A percentile compares a stretch with the other conserved stretches of the same genome.
phyloP scores from a whole-genome alignment of 2,329 filamentous ascomycete species.

The Trichoderma arundinaceum region DNA sequence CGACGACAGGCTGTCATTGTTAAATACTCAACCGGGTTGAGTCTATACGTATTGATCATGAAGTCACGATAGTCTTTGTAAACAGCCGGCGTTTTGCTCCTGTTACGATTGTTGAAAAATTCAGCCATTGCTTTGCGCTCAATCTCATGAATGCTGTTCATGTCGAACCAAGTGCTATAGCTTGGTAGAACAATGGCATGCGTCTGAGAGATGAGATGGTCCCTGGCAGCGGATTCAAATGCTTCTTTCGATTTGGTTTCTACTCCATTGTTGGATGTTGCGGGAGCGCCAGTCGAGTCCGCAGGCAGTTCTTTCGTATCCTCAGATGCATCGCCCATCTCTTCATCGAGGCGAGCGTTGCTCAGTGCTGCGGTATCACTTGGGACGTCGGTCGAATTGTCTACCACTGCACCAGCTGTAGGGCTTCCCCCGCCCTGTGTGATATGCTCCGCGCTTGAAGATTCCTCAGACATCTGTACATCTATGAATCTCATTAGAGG shows the following conservation, averaged over 20 bases:
- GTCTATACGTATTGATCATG: conserved; percentile 98
- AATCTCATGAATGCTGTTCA: conserved; percentile 87
- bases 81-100: conserved; percentile 94
- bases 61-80: conserved; percentile 99
- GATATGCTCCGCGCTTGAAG: conserved; percentile 53
- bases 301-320: conserved; percentile 56
- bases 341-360: conserved; percentile 72
- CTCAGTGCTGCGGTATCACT: conserved; percentile 63
- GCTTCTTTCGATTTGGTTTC: conserved; percentile 77
- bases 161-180: conserved; percentile 99
- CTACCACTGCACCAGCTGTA: conserved; percentile 58
- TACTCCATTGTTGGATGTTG: conserved; percentile 57
- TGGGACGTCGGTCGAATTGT: conserved; percentile 73
- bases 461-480: conserved; percentile 65
- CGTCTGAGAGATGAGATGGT: conserved; percentile 90
- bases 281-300: conserved; percentile 51
- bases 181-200: conserved; percentile 96
- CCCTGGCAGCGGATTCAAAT: conserved; percentile 83
- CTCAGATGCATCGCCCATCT: conserved; percentile 73
- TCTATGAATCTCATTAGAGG: conserved; percentile 50
- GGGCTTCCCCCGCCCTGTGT: conserved; percentile 67
- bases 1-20: conserved; percentile 95
- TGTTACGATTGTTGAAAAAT: conserved; percentile 98
- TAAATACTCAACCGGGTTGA: conserved; percentile 94
- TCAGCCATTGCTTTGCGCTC: conserved; percentile 95